These are phyloP conservation scores for Nothomitra cinnamomea DNA, from an alignment of 2,329 filamentous ascomycete genomes.

Conservation along the genomic window DNA sequence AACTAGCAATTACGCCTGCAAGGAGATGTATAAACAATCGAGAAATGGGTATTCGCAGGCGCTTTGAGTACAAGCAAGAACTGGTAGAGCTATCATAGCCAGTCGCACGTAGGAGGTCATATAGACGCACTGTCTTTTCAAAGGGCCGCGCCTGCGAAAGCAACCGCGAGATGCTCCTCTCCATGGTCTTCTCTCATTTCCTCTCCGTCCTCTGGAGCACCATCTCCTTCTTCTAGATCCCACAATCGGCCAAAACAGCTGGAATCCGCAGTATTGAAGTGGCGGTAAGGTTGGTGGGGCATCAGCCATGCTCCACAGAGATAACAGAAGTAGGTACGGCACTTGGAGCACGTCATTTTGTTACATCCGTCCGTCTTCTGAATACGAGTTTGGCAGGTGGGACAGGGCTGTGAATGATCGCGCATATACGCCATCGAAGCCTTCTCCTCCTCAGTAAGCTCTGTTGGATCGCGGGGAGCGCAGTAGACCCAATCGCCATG, in stretches of 20 bases:
- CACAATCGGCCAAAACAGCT: constrained; percentile 74
- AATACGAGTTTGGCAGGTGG: constrained; percentile 67
- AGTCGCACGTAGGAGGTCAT: not conserved
- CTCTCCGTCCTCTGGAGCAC: constrained; percentile 25
- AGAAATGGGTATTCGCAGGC: too few species aligned
- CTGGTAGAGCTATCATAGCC: too few species aligned
- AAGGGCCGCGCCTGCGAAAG: constrained; percentile 2
- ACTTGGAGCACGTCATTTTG: constrained; percentile 88
- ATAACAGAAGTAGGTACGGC: constrained; percentile 88
- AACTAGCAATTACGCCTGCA: too few species aligned
- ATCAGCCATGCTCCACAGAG: constrained; percentile 79
- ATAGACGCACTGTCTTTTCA: not conserved
- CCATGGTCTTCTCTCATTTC: constrained; percentile 24
- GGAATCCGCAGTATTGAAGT: constrained; percentile 61
- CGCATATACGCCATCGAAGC: constrained; percentile 73
- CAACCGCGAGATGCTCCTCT: constrained; percentile 15
- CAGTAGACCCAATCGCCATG: constrained; percentile 74
- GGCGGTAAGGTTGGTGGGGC: constrained; percentile 64
- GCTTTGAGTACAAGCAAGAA: too few species aligned
- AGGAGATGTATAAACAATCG: too few species aligned
- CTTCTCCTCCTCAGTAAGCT: constrained; percentile 70
- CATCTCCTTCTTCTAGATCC: constrained; percentile 73
- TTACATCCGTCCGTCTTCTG: constrained; percentile 93
- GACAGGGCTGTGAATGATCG: constrained; percentile 70
- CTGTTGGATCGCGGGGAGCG: constrained; percentile 45